Percentiles rank a stretch among this genome's conserved stretches.
These are phyloP conservation scores for Biancaea sappan DNA, from an alignment of 306 rosid genomes.

Conservation along the genomic window DNA sequence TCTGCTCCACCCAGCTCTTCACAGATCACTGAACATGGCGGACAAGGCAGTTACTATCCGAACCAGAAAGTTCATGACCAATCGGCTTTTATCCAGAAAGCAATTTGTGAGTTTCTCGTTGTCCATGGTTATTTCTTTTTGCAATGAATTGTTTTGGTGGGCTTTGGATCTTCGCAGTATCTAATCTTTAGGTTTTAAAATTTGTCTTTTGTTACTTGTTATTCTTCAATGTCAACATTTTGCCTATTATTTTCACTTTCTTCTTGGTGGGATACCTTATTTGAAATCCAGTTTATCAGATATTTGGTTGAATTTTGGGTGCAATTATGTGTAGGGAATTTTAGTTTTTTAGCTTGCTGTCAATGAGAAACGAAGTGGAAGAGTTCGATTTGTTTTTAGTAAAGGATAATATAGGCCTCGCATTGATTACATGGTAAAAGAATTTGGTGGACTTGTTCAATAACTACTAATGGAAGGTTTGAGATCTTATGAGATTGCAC, in stretches of 20 bases:
- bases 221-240: background rate
- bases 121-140: background rate
- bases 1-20: background rate
- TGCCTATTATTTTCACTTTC: background rate
- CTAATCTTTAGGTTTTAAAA: background rate
- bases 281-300: background rate
- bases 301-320: background rate
- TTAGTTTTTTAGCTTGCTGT: background rate
- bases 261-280: background rate
- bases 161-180: background rate
- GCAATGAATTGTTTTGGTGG: background rate
- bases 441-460: background rate
- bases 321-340: background rate
- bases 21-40: constrained; percentile 57
- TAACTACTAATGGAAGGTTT: no score
- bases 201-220: background rate
- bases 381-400: background rate
- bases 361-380: background rate
- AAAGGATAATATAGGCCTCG: background rate
- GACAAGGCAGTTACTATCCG: constrained; percentile 90
- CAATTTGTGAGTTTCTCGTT: constrained; percentile 67
- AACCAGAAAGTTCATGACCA: constrained; percentile 91
- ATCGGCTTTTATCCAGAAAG: constrained; percentile 87
- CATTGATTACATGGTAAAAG: background rate
- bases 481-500: background rate